Conservation (phyloP, 1,284 basidiomycete species). For the Singerocomus rubriflavus region DNA sequence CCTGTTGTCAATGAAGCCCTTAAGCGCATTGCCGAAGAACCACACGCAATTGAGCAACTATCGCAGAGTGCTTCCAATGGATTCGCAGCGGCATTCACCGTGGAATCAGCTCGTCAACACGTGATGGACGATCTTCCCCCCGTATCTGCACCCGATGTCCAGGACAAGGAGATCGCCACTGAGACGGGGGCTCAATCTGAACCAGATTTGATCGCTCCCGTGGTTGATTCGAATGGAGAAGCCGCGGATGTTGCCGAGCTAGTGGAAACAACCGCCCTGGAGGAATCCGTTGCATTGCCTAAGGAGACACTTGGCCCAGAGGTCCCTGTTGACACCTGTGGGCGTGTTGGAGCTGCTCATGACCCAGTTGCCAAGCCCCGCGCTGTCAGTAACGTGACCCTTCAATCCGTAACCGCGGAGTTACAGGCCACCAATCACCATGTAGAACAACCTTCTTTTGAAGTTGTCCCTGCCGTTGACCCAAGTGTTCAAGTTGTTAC, state of each 20-base stretch:
- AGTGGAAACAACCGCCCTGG: constrained; percentile 30
- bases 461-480: neutral
- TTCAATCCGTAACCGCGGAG: constrained; percentile 9
- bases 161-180: constrained; percentile 3
- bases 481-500: neutral
- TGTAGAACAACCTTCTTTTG: constrained; percentile 1
- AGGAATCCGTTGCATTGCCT: constrained; percentile 35
- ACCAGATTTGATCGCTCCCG: constrained; percentile 2
- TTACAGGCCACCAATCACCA: neutral
- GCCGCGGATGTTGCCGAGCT: constrained; percentile 9
- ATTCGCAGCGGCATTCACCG: constrained; percentile 7
- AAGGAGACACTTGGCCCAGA: constrained; percentile 40
- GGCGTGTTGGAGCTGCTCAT: neutral
- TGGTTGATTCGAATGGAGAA: constrained; percentile 14
- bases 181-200: constrained; percentile 19
- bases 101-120: constrained; percentile 4
- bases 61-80: constrained; percentile 7
- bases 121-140: constrained; percentile 8
- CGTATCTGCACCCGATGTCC: neutral
- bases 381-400: neutral
- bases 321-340: constrained; percentile 29
- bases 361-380: constrained; percentile 1
- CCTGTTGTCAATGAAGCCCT: constrained; percentile 1
- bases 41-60: constrained; percentile 3
- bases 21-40: constrained; percentile 4